Evolutionary conservation across 2,329 filamentous ascomycete species (phyloP).

Genomic region (Tolypocladium inflatum): DNA sequence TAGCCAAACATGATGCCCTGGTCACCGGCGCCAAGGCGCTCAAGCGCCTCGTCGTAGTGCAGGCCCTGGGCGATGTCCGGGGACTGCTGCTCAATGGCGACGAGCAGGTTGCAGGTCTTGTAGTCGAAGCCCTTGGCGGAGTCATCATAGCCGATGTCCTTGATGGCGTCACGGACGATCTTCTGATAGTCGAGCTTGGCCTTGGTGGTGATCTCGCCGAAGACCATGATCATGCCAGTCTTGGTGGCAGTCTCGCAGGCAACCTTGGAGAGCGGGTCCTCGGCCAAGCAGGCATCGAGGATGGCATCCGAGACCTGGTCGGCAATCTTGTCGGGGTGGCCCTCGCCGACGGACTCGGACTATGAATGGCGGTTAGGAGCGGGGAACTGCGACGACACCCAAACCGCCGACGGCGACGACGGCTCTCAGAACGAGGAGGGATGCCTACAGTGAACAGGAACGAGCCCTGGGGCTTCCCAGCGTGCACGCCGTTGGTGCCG

Average conservation of each 20-base stretch:
- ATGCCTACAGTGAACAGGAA: conserved; percentile 71
- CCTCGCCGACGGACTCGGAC: conserved; percentile 84
- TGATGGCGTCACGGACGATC: conserved; percentile 87
- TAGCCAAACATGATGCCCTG: conserved; percentile 99
- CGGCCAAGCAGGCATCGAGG: conserved; percentile 91
- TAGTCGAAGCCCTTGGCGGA: conserved; percentile 98
- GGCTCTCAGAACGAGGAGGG: too few relatives aligned
- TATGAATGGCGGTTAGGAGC: conserved; percentile 22
- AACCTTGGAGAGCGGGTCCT: conserved; percentile 96
- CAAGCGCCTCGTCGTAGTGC: conserved; percentile 93
- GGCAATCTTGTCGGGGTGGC: conserved; percentile 93
- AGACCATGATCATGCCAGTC: conserved; percentile 99
- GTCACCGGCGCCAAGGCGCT: conserved; percentile 97
- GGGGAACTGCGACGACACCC: conserved; percentile 2
- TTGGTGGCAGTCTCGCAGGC: conserved; percentile 99
- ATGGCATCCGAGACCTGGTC: conserved; percentile 98
- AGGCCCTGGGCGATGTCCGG: conserved; percentile 98
- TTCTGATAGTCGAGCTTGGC: conserved; percentile 95
- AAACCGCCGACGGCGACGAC: background rate
- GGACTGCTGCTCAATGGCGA: conserved; percentile 98
- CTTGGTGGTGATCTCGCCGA: conserved; percentile 98
- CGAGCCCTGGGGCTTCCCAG: conserved; percentile 40
- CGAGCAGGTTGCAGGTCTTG: conserved; percentile 98
- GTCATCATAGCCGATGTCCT: conserved; percentile 97
- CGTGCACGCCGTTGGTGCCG: conserved; percentile 29